A percentile compares a stretch with the other conserved stretches of the same genome.
Evolutionary conservation across 2,329 filamentous ascomycete species (phyloP).

Genomic region (Bipolaris oryzae): DNA sequence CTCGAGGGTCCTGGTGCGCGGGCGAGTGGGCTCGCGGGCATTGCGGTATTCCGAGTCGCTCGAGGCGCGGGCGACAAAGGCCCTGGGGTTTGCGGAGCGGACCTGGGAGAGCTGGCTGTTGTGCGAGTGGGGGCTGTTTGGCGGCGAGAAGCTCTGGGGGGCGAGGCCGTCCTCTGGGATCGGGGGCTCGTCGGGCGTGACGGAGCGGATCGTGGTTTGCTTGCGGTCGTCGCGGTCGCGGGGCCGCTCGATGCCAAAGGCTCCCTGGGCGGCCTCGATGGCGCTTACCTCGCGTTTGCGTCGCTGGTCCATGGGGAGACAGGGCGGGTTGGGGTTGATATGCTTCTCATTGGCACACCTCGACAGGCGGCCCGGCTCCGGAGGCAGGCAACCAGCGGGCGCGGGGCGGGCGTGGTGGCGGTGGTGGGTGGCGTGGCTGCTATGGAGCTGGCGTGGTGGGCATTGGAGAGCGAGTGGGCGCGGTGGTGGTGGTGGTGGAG

Average conservation of each 20-base stretch:
- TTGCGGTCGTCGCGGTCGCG: conserved; percentile 35
- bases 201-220: conserved; percentile 60
- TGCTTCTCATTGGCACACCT: conserved; percentile 21
- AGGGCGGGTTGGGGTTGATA: conserved; percentile 4
- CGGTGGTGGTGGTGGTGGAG: neutral
- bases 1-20: conserved; percentile 59
- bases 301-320: conserved; percentile 37
- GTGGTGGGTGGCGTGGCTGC: conserved; percentile 9
- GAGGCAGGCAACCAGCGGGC: conserved; percentile 15
- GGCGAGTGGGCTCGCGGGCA: conserved; percentile 57
- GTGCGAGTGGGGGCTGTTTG: conserved; percentile 39
- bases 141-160: conserved; percentile 32
- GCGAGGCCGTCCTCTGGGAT: conserved; percentile 27
- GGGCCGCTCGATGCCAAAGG: conserved; percentile 22
- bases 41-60: conserved; percentile 43
- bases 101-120: conserved; percentile 19
- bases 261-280: conserved; percentile 24
- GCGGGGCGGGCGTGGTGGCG: conserved; percentile 17
- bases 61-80: conserved; percentile 40
- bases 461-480: too few relatives aligned
- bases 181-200: conserved; percentile 64
- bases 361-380: conserved; percentile 20
- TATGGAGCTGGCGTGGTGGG: too few relatives aligned
- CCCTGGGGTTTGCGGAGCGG: conserved; percentile 33
- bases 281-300: conserved; percentile 35